Conservation (phyloP, 2,329 filamentous ascomycete species). For the Polychaeton citri region DNA sequence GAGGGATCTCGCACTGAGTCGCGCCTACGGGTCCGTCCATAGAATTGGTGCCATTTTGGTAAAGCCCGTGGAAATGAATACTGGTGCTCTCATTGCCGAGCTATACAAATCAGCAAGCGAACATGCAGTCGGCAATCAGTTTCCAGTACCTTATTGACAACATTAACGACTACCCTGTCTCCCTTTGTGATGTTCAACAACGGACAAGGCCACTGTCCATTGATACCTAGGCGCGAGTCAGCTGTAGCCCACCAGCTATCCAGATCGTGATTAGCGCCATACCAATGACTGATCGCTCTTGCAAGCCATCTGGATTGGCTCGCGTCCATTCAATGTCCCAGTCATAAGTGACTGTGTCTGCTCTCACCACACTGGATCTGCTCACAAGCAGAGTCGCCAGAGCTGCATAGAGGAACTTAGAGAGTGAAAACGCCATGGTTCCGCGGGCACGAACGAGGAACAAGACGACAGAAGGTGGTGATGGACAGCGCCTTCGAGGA, state of each 20-base stretch:
- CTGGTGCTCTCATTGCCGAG: constrained; percentile 50
- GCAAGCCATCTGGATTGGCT: constrained; percentile 41
- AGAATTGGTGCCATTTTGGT: constrained; percentile 59
- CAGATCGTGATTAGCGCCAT: constrained; percentile 48
- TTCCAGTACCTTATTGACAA: constrained; percentile 45
- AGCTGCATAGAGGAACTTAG: no score
- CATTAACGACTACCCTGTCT: constrained; percentile 55
- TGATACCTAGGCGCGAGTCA: constrained; percentile 45
- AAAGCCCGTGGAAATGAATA: constrained; percentile 68
- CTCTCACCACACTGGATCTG: no score
- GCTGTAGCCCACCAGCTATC: constrained; percentile 46
- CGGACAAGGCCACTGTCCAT: constrained; percentile 62
- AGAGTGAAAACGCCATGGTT: no score
- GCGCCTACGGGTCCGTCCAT: constrained; percentile 62
- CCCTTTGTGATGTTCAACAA: constrained; percentile 60
- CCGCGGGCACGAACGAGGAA: no score
- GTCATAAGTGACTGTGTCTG: constrained; percentile 31
- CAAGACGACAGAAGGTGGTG: no score
- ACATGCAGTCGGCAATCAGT: no score
- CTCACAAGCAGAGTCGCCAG: no score
- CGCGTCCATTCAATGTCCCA: constrained; percentile 43
- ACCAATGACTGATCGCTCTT: constrained; percentile 39
- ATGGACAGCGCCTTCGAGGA: no score
- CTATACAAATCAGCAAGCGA: constrained; percentile 4
- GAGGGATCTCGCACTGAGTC: constrained; percentile 53